A percentile compares a stretch with the other conserved stretches of the same genome.
These are phyloP conservation scores for Geotrichum australiense DNA, from an alignment of 1,139 yeast genomes.

Conservation along the genomic window DNA sequence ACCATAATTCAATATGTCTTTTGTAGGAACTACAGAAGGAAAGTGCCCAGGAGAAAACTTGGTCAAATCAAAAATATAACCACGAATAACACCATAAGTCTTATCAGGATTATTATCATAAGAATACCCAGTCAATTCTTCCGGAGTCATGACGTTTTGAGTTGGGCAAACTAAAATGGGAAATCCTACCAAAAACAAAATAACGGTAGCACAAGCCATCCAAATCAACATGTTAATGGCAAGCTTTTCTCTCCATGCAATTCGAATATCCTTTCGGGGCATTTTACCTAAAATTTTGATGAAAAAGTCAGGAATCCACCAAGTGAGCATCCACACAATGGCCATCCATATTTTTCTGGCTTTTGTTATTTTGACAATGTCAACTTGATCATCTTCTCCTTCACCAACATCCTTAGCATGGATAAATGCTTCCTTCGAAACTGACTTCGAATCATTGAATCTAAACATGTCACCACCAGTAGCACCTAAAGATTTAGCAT, in stretches of 20 bases:
- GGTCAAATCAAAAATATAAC: slow-evolving; percentile 36
- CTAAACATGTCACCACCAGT: slow-evolving; percentile 37
- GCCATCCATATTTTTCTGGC: slow-evolving; percentile 35
- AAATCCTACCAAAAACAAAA: slow-evolving; percentile 37
- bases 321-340: slow-evolving; percentile 35
- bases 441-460: slow-evolving; percentile 28
- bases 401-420: slow-evolving; percentile 32
- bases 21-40: slow-evolving; percentile 35
- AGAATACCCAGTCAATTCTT: slow-evolving; percentile 33
- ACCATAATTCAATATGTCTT: slow-evolving; percentile 33
- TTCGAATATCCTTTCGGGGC: slow-evolving; percentile 34
- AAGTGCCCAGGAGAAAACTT: slow-evolving; percentile 36
- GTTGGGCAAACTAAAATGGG: slow-evolving; percentile 38
- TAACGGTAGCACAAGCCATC: slow-evolving; percentile 33
- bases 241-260: slow-evolving; percentile 40
- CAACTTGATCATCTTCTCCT: slow-evolving; percentile 33
- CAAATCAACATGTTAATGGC: slow-evolving; percentile 40
- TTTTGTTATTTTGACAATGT: slow-evolving; percentile 26
- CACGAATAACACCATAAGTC: slow-evolving; percentile 35
- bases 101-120: slow-evolving; percentile 29
- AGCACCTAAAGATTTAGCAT: slow-evolving; percentile 31
- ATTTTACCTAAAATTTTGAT: slow-evolving; percentile 31
- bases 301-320: slow-evolving; percentile 37
- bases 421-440: slow-evolving; percentile 28
- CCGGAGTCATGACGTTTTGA: slow-evolving; percentile 34